phyloP scores from a whole-genome alignment of 2,329 filamentous ascomycete genomes.

The Botryotinia globosa region DNA sequence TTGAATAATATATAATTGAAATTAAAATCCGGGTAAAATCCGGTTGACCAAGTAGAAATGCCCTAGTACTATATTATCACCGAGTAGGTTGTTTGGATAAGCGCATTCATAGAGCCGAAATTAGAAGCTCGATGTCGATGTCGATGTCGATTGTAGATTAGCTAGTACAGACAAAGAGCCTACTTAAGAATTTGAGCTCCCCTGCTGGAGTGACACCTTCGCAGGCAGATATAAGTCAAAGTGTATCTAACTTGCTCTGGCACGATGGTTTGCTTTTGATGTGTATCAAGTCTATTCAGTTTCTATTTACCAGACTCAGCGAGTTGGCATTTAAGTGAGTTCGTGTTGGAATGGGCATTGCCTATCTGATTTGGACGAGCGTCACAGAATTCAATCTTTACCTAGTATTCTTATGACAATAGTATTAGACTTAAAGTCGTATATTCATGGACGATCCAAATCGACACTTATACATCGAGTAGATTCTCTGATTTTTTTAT shows the following conservation, averaged over 20 bases:
- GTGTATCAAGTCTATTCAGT: fast-evolving
- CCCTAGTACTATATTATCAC: no score
- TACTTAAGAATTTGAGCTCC: neutral
- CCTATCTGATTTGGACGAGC: neutral
- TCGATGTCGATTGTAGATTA: neutral
- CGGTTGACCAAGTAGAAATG: no score
- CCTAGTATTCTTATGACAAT: neutral
- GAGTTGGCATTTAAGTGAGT: neutral
- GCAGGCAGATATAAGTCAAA: neutral
- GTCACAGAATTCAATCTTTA: neutral
- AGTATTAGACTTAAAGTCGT: neutral
- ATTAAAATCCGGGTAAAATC: no score
- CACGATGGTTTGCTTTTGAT: neutral
- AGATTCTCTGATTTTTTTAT: neutral
- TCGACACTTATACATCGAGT: neutral
- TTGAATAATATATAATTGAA: no score
- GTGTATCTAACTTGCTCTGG: neutral
- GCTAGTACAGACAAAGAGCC: neutral
- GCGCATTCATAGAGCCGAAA: neutral
- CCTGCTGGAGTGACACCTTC: fast-evolving
- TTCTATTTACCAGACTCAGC: neutral
- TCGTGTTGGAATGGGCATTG: neutral
- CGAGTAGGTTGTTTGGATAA: neutral
- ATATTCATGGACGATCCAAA: neutral
- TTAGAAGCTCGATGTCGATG: no score